A percentile compares a stretch with the other conserved stretches of the same genome.
These are phyloP conservation scores for Breviolum minutum DNA, from an alignment of 73 alveolate genomes.

Conservation along the genomic window DNA sequence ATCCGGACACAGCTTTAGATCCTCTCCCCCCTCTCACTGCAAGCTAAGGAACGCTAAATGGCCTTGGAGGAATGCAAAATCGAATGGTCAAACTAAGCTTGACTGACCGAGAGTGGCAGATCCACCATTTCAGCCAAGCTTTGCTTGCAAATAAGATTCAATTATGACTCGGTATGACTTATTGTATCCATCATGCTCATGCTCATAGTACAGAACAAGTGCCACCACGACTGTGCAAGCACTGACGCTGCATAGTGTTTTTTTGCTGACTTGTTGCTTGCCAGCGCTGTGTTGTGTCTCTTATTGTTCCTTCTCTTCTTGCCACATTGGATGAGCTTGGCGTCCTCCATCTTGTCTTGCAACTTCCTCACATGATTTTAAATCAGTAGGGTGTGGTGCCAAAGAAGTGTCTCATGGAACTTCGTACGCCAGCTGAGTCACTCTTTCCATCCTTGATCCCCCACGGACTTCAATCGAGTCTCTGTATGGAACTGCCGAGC, in stretches of 20 bases:
- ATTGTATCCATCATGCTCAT: no score
- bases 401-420: not conserved
- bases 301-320: not conserved
- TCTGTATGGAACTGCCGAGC: not conserved
- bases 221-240: not conserved
- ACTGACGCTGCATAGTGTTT: not conserved
- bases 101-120: no score
- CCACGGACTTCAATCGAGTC: not conserved
- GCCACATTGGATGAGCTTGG: conserved; percentile 10
- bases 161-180: no score
- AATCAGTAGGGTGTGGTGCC: not conserved
- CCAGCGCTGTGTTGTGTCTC: not conserved
- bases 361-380: not conserved
- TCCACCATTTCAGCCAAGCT: no score
- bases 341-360: conserved; percentile 50
- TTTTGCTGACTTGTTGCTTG: not conserved
- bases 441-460: not conserved
- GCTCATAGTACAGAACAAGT: not conserved
- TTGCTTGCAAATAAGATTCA: no score
- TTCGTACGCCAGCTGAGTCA: not conserved
- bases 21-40: not conserved
- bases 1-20: no score
- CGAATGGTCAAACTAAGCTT: not conserved
- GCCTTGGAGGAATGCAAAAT: not conserved
- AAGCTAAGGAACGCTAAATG: conserved; percentile 6